phyloP scores from a whole-genome alignment of 805 yeast genomes.

The Teunomyces tritomae region DNA sequence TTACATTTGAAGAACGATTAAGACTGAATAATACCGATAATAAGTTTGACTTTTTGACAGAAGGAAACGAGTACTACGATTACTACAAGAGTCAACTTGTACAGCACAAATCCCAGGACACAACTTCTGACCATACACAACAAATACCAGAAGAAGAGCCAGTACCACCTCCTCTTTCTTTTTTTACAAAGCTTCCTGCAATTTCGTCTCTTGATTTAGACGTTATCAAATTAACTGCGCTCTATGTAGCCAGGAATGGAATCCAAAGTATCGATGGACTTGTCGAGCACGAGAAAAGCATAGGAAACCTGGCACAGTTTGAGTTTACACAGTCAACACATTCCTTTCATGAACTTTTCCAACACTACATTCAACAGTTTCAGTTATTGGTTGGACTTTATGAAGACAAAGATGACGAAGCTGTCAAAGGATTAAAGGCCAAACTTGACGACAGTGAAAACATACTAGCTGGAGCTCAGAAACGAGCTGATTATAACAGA shows the following conservation, averaged over 20 bases:
- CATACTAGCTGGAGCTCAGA: slow-evolving; percentile 46
- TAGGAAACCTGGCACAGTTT: slow-evolving; percentile 52
- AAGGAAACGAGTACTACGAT: slow-evolving; percentile 51
- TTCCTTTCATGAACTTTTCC: slow-evolving; percentile 55
- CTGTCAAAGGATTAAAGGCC: slow-evolving; percentile 9
- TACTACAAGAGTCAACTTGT: slow-evolving; percentile 54
- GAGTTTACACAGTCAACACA: slow-evolving; percentile 63
- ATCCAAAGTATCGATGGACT: slow-evolving; percentile 32
- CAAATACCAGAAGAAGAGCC: not conserved
- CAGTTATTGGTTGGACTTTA: slow-evolving; percentile 17
- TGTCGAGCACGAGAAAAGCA: slow-evolving; percentile 34
- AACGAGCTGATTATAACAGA: slow-evolving; percentile 55
- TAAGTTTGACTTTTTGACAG: slow-evolving; percentile 63
- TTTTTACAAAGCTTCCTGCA: slow-evolving; percentile 22
- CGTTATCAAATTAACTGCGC: slow-evolving; percentile 69
- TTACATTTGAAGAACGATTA: slow-evolving; percentile 59
- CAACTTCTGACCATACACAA: slow-evolving; percentile 2
- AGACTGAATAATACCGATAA: slow-evolving; percentile 44
- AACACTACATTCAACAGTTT: slow-evolving; percentile 57
- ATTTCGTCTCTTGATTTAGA: slow-evolving; percentile 65
- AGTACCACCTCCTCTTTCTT: not conserved
- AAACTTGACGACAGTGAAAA: slow-evolving; percentile 22
- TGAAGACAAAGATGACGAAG: slow-evolving; percentile 6
- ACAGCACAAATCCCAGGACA: slow-evolving; percentile 17
- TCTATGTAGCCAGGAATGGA: slow-evolving; percentile 63